Evolutionary conservation across 192 early-diverging fungal genomes (phyloP), one percentile per base, ranked within the genome.

Genomic region (Geranomyces michiganensis): DNA sequence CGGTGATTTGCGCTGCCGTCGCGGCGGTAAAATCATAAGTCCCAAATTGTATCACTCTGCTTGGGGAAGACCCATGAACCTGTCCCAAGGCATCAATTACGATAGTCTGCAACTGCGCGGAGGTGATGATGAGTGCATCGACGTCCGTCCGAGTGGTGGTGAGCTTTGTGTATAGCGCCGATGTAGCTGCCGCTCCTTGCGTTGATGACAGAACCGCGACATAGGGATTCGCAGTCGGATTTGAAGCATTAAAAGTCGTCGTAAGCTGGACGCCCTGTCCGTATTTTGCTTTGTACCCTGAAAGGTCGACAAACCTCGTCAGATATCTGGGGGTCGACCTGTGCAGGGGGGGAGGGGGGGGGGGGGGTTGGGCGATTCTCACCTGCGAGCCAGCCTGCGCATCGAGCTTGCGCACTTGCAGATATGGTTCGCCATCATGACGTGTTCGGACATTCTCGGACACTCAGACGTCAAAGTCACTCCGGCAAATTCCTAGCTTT

Each of bases 141-240:
- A 53, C 51, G 51, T 53, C 51, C 26, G 51, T 53, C 6, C 51
- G 51, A 4, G 51, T 53, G 51, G 51, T 53, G 3, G 51, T 53
- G 15, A 53, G 51, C 6, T 24, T 53, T 53, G 19, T 53, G 3
- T 4, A 53, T 24, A 53, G 51, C 4, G 3, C 26, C 21, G 51
- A n/a, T 4, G 51, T 9, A 8, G 51, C 51, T 6, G 51, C 17
- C 19, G 15, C 51, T 17, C 6, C 7, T 24, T 4, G 17, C 3
- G 51, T 7, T 3, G 51, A 53, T 2, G 17, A 3, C 26, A 53
- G 6, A 3, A 53, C 3, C 12, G 46, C 46, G 36, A 3, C 3
- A 26, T 53, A 53, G 19, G 51, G 51, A 17, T 53, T 53, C 21
- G 51, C 3, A 6, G 3, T 3, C 4, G 51, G 51, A 26, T 53